Conservation (phyloP, 2,329 filamentous ascomycete genomes). For the Chrysoporthe austroafricana region DNA sequence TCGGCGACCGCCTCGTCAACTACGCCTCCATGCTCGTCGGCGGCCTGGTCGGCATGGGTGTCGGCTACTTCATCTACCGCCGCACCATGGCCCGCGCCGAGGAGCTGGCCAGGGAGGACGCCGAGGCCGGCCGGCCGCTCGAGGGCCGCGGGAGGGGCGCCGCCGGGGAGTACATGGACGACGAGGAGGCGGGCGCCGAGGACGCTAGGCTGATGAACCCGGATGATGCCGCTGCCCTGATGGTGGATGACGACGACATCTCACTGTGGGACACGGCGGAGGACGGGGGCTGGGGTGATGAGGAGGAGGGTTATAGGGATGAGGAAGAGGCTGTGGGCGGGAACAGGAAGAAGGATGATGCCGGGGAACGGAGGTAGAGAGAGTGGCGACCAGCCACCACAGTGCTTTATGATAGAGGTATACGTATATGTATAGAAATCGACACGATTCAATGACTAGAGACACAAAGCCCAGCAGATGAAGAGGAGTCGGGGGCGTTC, state of each 20-base stretch:
- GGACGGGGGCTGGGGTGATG: constrained; percentile 40
- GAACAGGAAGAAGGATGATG: constrained; percentile 24
- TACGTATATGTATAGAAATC: neutral
- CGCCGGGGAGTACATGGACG: constrained; percentile 41
- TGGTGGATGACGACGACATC: constrained; percentile 61
- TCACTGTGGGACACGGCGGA: constrained; percentile 58
- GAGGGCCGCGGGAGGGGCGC: constrained; percentile 21
- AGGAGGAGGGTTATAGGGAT: constrained; percentile 34
- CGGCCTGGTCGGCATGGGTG: constrained; percentile 69
- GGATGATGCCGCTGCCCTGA: constrained; percentile 54
- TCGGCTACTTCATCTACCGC: constrained; percentile 85
- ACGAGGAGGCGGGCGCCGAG: constrained; percentile 44
- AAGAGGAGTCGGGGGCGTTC: too few species aligned
- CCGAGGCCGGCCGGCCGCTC: constrained; percentile 32
- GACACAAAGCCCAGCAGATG: neutral
- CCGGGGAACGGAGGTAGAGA: neutral
- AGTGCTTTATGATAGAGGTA: neutral
- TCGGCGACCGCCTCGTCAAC: constrained; percentile 77
- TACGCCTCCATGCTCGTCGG: constrained; percentile 80
- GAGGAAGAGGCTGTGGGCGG: constrained; percentile 35
- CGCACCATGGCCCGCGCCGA: constrained; percentile 66
- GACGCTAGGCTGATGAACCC: constrained; percentile 35
- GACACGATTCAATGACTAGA: neutral
- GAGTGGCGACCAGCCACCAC: too few species aligned
- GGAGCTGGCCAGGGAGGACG: constrained; percentile 57